phyloP scores from a whole-genome alignment of 1,284 basidiomycete genomes.

The Porogramme epimiltina region DNA sequence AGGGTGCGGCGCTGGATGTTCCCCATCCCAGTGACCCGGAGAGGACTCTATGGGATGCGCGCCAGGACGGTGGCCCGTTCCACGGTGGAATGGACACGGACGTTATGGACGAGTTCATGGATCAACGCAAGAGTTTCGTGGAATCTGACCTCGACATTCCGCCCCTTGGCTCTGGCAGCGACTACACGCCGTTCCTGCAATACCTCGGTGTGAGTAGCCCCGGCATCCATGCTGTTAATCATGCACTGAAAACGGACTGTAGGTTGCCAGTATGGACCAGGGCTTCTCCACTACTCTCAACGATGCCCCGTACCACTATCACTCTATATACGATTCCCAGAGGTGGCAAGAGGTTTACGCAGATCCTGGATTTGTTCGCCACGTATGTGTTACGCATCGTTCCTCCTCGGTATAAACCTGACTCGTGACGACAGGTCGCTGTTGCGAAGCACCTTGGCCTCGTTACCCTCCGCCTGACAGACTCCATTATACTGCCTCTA shows the following conservation, averaged over 20 bases:
- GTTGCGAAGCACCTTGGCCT: slow-evolving; percentile 69
- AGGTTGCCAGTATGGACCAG: slow-evolving; percentile 56
- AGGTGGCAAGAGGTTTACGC: slow-evolving; percentile 72
- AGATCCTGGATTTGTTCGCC: slow-evolving; percentile 71
- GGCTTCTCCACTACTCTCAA: slow-evolving; percentile 48
- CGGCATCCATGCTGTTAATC: not conserved
- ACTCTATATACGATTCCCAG: slow-evolving; percentile 75
- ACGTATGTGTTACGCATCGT: slow-evolving; percentile 41
- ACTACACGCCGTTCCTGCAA: slow-evolving; percentile 84
- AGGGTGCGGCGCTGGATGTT: slow-evolving; percentile 64
- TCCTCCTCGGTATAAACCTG: too few species aligned
- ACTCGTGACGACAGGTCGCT: slow-evolving; percentile 46
- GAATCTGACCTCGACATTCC: slow-evolving; percentile 34
- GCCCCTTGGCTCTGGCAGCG: slow-evolving; percentile 62
- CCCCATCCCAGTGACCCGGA: slow-evolving; percentile 60
- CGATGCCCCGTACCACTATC: slow-evolving; percentile 77
- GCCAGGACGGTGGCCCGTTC: slow-evolving; percentile 56
- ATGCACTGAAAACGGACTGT: not conserved
- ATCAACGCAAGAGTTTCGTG: slow-evolving; percentile 27
- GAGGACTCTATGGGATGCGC: slow-evolving; percentile 70
- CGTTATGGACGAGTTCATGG: slow-evolving; percentile 29
- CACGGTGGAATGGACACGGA: slow-evolving; percentile 37
- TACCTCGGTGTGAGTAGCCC: slow-evolving; percentile 45
- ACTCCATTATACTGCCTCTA: slow-evolving; percentile 62
- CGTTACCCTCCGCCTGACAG: slow-evolving; percentile 59